These are phyloP conservation scores for Trichoderma sp. DNA, from an alignment of 2,329 filamentous ascomycete genomes.

Conservation along the genomic window DNA sequence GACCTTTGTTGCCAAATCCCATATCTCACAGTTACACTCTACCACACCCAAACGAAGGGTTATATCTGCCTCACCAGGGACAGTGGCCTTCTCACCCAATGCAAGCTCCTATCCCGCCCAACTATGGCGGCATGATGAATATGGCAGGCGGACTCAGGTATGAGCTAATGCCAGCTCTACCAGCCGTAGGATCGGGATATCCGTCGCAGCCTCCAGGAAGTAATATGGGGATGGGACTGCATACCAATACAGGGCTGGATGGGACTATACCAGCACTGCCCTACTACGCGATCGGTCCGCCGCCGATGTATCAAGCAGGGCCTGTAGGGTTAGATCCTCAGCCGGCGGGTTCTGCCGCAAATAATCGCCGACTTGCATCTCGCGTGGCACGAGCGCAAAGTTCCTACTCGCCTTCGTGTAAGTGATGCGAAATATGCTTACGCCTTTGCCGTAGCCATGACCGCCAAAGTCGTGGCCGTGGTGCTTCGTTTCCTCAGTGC, in stretches of 20 bases:
- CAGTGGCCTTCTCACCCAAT: conserved; percentile 14
- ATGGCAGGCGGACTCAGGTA: neutral
- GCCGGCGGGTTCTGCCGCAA: conserved; percentile 24
- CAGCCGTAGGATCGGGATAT: neutral
- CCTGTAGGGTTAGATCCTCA: conserved; percentile 29
- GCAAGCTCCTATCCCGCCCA: conserved; percentile 2
- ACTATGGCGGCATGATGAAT: neutral
- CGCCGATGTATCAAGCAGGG: conserved; percentile 25
- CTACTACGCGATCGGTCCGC: conserved; percentile 27
- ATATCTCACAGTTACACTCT: conserved; percentile 29
- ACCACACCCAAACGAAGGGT: conserved; percentile 29
- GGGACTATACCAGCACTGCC: conserved; percentile 33
- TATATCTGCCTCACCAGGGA: neutral
- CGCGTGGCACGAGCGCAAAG: neutral
- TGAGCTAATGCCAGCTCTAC: neutral
- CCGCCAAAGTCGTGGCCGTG: neutral
- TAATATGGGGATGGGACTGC: conserved; percentile 25
- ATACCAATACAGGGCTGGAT: conserved; percentile 32
- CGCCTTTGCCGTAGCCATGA: neutral
- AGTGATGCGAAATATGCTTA: neutral
- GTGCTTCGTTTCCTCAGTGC: neutral
- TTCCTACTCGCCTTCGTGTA: conserved; percentile 15
- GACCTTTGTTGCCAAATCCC: conserved; percentile 35
- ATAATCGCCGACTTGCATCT: conserved; percentile 17
- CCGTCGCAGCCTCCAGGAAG: conserved; percentile 10